These are phyloP conservation scores for Tolypocladium ovalisporum DNA, from an alignment of 2,329 filamentous ascomycete species.

Conservation along the genomic window DNA sequence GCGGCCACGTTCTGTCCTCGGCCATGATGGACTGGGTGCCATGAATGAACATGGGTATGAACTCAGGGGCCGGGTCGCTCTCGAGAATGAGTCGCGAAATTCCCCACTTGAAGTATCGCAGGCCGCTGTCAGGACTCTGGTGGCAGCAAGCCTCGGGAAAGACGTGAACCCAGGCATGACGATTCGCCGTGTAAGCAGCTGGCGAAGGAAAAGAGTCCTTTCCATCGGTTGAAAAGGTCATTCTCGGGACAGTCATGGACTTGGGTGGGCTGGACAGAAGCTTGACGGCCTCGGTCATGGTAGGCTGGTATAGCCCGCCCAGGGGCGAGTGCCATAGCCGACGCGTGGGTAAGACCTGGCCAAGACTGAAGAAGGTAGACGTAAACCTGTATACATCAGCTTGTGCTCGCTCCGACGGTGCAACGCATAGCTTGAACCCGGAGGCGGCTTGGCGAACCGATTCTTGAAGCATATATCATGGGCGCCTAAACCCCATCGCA, in stretches of 20 bases:
- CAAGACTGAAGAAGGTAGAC: conserved; percentile 73
- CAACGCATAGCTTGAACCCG: not conserved
- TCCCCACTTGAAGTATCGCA: conserved; percentile 99
- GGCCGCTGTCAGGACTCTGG: conserved; percentile 64
- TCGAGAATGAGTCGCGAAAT: conserved; percentile 86
- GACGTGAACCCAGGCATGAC: conserved; percentile 81
- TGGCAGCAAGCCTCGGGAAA: conserved; percentile 95
- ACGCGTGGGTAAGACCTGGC: conserved; percentile 86
- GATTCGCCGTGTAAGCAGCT: conserved; percentile 57
- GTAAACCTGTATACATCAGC: conserved; percentile 40
- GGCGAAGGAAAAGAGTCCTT: conserved; percentile 58
- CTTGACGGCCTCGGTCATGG: conserved; percentile 74
- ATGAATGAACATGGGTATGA: conserved; percentile 91
- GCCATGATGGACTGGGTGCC: conserved; percentile 83
- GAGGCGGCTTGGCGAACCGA: conserved; percentile 42
- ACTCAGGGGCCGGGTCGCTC: conserved; percentile 72
- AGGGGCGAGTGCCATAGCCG: conserved; percentile 64
- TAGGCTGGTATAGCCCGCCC: conserved; percentile 84
- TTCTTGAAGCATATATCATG: conserved; percentile 94
- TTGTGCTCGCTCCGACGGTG: not conserved
- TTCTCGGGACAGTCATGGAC: conserved; percentile 37
- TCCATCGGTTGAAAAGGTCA: conserved; percentile 55
- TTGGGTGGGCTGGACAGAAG: conserved; percentile 51
- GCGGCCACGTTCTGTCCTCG: conserved; percentile 67
- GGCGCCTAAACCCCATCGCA: conserved; percentile 82